Base-by-base conservation (phyloP, 2,329 filamentous ascomycete species). In the Arthrobotrys entomopaga region DNA sequence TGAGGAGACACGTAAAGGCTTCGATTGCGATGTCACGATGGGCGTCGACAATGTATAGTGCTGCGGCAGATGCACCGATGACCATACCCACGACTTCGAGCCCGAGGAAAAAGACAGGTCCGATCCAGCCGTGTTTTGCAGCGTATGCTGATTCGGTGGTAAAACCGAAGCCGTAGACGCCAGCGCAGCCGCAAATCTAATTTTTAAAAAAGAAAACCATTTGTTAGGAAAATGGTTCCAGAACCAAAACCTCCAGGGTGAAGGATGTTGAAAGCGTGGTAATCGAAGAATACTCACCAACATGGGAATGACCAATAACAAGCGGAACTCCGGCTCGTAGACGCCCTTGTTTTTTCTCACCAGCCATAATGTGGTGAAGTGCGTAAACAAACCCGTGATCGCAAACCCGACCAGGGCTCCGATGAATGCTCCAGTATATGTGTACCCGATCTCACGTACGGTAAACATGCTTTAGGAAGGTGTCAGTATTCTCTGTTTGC, bases 81-180 rank as follows among this genome's bases (percentile, higher is more conserved):
- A 97, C 92, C 92, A 97, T 97, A 1, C 92, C 92, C 73, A 90
- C 89, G 7, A 97, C 91, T 53, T 95, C 89, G 65, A 95, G 86
- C 0, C 86, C 91, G 78, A 97, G 95, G 81, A 95, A 97, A 52
- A 92, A 86, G 60, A 94, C 87, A 0, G 92, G 90, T 69, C 91
- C 86, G 60, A 89, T 83, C 86, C 90, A 96, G 34, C 88, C 85
- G 80, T 90, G 95, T 74, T 85, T 83, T 57, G 24, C 83, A 52
- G 83, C 85, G 60, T 91, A 84, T 0, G 13, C 29, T n/a, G 22
- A 8, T 24, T 86, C 84, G 0, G 89, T 85, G 0, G 91, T 92
- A 77, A 91, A 87, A 0, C 91, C 93, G 79, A 96, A 97, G 0
- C 93, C 92, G 79, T 91, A 97, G 7, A 78, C 59, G 26, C 69